Percentiles rank a stretch among this genome's conserved stretches.
Conservation (phyloP, 2,329 filamentous ascomycete species). For the Knufia fluminis region DNA sequence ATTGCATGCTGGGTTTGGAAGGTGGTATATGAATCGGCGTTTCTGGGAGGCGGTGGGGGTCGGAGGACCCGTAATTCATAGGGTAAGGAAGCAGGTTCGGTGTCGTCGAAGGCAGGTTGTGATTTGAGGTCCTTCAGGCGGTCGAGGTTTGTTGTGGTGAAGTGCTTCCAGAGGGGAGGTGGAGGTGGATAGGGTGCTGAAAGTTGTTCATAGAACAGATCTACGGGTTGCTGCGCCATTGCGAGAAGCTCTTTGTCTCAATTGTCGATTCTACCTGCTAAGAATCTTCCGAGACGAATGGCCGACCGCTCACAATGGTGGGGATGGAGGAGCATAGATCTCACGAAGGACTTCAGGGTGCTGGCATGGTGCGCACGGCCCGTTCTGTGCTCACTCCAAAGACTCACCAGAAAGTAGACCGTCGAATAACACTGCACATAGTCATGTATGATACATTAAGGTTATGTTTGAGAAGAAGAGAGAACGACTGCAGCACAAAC, state of each 20-base stretch:
- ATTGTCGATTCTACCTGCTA: not conserved
- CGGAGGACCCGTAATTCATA: slow-evolving; percentile 67
- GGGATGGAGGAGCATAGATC: no score
- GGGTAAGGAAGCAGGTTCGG: slow-evolving; percentile 43
- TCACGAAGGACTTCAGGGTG: not conserved
- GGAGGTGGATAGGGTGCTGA: slow-evolving; percentile 69
- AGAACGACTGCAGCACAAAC: no score
- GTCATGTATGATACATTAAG: no score
- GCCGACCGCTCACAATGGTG: no score
- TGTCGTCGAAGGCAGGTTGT: slow-evolving; percentile 28
- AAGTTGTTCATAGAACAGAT: slow-evolving; percentile 3
- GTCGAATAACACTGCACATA: no score
- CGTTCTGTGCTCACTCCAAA: not conserved
- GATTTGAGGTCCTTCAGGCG: slow-evolving; percentile 43
- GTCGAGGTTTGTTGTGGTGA: slow-evolving; percentile 65
- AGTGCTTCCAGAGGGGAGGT: slow-evolving; percentile 81
- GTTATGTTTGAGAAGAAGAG: no score
- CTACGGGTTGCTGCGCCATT: not conserved
- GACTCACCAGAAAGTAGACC: no score
- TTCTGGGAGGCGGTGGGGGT: slow-evolving; percentile 61
- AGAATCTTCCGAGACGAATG: no score
- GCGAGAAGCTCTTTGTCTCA: not conserved
- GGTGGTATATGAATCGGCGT: slow-evolving; percentile 55
- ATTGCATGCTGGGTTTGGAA: slow-evolving; percentile 70
- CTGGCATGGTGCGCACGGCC: not conserved